phyloP scores from a whole-genome alignment of 352 stramenopile species.

The Pythium graminicola region DNA sequence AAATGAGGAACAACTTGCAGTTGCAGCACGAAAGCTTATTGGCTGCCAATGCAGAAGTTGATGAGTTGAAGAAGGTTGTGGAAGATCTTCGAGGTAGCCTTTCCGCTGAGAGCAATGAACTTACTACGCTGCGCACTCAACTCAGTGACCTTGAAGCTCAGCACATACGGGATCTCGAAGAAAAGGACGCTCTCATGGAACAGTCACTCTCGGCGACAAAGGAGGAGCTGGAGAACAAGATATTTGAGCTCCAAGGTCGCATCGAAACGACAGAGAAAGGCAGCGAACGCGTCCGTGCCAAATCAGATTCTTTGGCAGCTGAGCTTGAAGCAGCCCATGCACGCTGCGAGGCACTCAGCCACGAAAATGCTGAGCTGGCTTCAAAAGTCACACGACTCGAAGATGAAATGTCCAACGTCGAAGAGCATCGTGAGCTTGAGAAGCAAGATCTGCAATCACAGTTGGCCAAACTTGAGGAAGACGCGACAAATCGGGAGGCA shows the following conservation, averaged over 20 bases:
- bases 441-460: background rate
- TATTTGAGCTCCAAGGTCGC: background rate
- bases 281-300: background rate
- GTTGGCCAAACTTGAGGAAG: background rate
- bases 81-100: slow-evolving; percentile 1
- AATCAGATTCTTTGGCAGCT: background rate
- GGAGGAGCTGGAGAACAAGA: background rate
- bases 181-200: slow-evolving; percentile 1
- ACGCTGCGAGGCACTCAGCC: background rate
- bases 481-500: background rate
- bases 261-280: background rate
- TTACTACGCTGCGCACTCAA: background rate
- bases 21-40: background rate
- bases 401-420: background rate
- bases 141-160: background rate
- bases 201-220: background rate
- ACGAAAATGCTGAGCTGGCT: slow-evolving; percentile 6
- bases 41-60: background rate
- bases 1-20: background rate
- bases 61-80: background rate
- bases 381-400: background rate
- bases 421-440: background rate
- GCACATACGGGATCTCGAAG: background rate
- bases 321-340: background rate
- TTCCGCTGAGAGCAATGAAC: background rate